These are phyloP conservation scores for Nannochloropsis limnetica DNA, from an alignment of 352 stramenopile species.

Conservation along the genomic window DNA sequence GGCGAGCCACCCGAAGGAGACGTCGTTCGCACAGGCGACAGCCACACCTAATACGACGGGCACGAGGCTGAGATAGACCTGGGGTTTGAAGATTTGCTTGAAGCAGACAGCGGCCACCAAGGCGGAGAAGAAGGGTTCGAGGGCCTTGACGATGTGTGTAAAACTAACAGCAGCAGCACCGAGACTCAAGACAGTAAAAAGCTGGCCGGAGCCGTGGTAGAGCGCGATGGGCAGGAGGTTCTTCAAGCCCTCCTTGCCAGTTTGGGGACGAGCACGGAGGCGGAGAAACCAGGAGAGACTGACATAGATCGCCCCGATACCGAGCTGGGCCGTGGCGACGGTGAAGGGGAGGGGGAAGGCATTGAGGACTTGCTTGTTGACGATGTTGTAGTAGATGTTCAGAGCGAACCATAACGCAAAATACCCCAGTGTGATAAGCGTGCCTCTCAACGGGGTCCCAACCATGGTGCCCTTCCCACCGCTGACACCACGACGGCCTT, in stretches of 20 bases:
- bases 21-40: conserved; percentile 60
- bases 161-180: conserved; percentile 68
- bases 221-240: conserved; percentile 57
- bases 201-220: conserved; percentile 65
- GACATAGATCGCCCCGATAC: conserved; percentile 55
- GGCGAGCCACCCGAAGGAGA: conserved; percentile 65
- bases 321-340: conserved; percentile 53
- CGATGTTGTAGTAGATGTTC: conserved; percentile 58
- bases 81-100: conserved; percentile 61
- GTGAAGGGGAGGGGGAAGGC: conserved; percentile 54
- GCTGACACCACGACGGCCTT: background rate
- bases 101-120: conserved; percentile 63
- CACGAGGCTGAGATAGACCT: conserved; percentile 63
- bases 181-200: conserved; percentile 64
- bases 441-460: background rate
- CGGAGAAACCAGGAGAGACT: conserved; percentile 46
- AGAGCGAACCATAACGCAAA: conserved; percentile 60
- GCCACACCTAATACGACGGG: conserved; percentile 67
- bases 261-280: conserved; percentile 45
- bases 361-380: conserved; percentile 56
- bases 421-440: conserved; percentile 36
- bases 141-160: conserved; percentile 74
- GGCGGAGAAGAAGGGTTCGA: conserved; percentile 73
- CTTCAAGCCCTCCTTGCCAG: conserved; percentile 41
- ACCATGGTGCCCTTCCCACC: background rate